These are phyloP conservation scores for Acanthochlamys bracteata DNA, from an alignment of 106 monocot species.

Conservation along the genomic window DNA sequence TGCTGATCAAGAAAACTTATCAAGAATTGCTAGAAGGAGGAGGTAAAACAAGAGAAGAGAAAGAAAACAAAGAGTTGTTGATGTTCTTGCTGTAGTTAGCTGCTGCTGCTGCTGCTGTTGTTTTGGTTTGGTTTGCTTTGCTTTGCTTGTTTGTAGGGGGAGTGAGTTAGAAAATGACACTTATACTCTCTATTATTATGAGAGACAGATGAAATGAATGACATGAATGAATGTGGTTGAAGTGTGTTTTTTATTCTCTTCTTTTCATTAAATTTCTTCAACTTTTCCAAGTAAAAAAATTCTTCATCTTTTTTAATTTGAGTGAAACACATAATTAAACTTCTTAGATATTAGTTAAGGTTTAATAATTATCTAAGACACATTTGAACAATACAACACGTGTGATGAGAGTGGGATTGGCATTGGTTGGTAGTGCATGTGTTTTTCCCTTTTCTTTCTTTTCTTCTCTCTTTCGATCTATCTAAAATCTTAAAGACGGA, in stretches of 20 bases:
- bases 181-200: neutral
- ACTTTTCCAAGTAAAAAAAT: no score
- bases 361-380: no score
- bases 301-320: no score
- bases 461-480: no score
- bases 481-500: no score
- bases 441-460: slow-evolving; percentile 10
- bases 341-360: no score
- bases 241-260: slow-evolving; percentile 1
- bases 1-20: neutral
- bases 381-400: no score
- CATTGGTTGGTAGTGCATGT: slow-evolving; percentile 18
- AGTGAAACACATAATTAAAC: no score
- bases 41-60: slow-evolving; percentile 1
- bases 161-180: slow-evolving; percentile 16
- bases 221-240: neutral
- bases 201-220: slow-evolving; percentile 5
- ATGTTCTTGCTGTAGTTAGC: no score
- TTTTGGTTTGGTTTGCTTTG: slow-evolving; percentile 7
- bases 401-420: no score
- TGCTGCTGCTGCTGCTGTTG: no score
- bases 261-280: neutral
- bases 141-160: slow-evolving; percentile 29
- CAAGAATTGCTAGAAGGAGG: neutral
- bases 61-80: neutral